Evolutionary conservation across 2,329 filamentous ascomycete species (phyloP), one percentile per base, ranked within the genome.

Genomic region (Hirsutella rhossiliensis): DNA sequence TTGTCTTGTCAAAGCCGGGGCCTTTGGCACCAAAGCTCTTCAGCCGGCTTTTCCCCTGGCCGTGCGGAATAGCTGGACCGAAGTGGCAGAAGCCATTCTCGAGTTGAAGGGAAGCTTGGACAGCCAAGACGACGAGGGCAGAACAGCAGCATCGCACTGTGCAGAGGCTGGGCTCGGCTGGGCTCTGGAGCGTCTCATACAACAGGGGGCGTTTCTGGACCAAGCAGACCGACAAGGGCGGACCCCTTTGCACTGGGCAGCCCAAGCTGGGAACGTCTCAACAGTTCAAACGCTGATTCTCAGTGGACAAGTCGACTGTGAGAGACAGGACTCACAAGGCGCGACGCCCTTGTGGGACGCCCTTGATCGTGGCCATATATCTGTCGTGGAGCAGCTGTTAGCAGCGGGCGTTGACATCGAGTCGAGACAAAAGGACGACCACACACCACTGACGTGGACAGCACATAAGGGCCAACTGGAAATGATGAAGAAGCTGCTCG

Each of bases 91-190:
- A 11, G 43, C 31, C 0, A 39, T 50, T n/a, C 31, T 52, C 13
- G 42, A 52, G 37, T 29, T 53, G 40, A 39, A 37, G 11, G 48
- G 44, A 34, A 42, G 47, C 13, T 19, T 34, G 2, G 36, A 45
- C 27, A 47, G 44, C 27, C 38, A 44, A 38, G 48, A 50, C n/a
- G 28, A 50, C 30, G 38, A 41, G 5, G 47, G 48, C 6, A 48
- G 48, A 37, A 48, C 46, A 2, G 48, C 47, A 37, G 34, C 45
- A 27, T 51, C 49, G 1, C 32, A 49, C 28, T 46, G 45, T 11
- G 50, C 48, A 6, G 45, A 52, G 23, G 30, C 44, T 17, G 50
- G 50, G 3, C 18, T 42, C 20, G 30, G 45, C 31, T 11, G 9
- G 12, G 40, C 44, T 13, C 11, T 50, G 8, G 28, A 27, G 28